Base-by-base conservation (phyloP, 768 basidiomycete species). In the Rhodosporidiobolus sp. region DNA sequence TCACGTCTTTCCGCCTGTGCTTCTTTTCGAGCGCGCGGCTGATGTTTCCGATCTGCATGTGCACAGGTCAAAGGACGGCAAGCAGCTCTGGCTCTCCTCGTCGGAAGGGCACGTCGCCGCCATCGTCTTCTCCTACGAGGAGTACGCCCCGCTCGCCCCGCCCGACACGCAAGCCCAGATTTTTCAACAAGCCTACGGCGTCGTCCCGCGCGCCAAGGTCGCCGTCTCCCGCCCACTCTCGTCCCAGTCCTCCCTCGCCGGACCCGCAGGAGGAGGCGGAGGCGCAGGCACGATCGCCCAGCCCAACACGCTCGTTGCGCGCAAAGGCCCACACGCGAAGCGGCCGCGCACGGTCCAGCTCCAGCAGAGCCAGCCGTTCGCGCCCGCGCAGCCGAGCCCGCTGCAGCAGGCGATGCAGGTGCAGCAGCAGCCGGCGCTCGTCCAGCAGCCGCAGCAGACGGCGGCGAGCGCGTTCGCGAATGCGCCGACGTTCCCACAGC, bases 21-120 rank as follows among this genome's bases (percentile, higher is more conserved):
- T 32, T 20, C 26, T 24, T 30, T 43, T 34, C 26, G 34, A 28
- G 10, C n/a, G 50, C 9, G 50, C 24, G 35, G 50, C 63, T 61
- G 49, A 28, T 9, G n/a, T 65, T 28, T 63, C 26, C 35, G 48
- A 34, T 62, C 53, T 28, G 7, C 50, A 24, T 52, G 61, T n/a
- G n/a, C n/a, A n/a, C 74, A 96, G 94, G 94, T 94, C 94, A 16
- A 87, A 86, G 81, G 94, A 98, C 79, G 96, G 96, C 16, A 84
- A 90, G 56, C 90, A 90, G 4, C 85, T 99, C 1, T 98, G 95
- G 77, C 94, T 93, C 0, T 92, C 91, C 70, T 96, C 94, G 1
- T 95, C 93, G 0, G 96, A 99, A 79, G 96, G 96, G 3, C 94
- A 94, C 0, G 87, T 98, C 65, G 92, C 88, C 1, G 92, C 89